Base-by-base conservation (phyloP, 139 green algal genomes). In the Chlamydomonas sp. region DNA sequence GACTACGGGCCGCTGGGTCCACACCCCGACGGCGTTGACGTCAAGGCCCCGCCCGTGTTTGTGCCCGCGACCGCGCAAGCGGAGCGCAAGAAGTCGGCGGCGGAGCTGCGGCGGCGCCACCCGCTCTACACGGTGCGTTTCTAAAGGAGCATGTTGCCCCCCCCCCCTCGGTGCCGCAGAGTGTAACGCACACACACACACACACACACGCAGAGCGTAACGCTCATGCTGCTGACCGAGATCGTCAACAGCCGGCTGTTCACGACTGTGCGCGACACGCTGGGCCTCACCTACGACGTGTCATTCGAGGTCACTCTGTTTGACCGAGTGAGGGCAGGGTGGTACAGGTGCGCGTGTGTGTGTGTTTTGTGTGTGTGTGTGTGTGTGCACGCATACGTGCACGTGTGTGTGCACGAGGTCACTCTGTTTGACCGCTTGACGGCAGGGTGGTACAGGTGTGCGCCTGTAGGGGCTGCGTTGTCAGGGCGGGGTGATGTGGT, bases 221-320 rank as follows among this genome's bases (percentile, higher is more conserved):
- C 73, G 30, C 78, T 90, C 28, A 77, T 80, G 69, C 81, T 97
- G 38, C 80, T 97, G 28, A 85, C 83, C 0, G 92, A 98, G 87
- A 89, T 98, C 66, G 90, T 98, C 65, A 98, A 98, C 82, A 84
- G 76, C 10, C 79, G 94, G 6, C 88, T 97, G n/a, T 98, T 98
- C 79, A 97, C 91, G 24, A 98, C 91, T 5, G 90, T 95, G 35
- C 81, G 95, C 2, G 95, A 99, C 82, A 85, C 89, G 1, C 82
- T 98, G 64, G 92, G 92, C 13, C 85, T 99, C 48, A 99, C 95
- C 0, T 99, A 99, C 68, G 95, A 99, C 69, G 95, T 98, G 16
- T 93, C 85, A 8, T 98, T 99, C 67, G 91, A 98, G 83, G 60
- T 68, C 31, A 68, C 77, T n/a, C 72, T 80, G 26, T 82, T 84